Conservation (phyloP, 345 rosid genomes). For the Triadica sebifera region DNA sequence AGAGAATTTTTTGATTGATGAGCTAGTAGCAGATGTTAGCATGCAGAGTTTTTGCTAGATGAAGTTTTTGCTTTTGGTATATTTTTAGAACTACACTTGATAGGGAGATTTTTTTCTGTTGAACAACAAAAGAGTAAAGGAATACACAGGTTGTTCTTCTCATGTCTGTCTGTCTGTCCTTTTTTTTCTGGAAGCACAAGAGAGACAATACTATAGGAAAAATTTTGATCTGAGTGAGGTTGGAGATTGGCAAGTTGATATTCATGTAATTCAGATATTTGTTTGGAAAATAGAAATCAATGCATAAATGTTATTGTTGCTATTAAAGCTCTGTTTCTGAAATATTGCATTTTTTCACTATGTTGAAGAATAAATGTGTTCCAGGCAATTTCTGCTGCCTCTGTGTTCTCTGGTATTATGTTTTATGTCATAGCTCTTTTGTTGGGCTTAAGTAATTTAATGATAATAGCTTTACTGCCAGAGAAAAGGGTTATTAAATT, state of each 20-base stretch:
- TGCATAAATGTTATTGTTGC: background rate
- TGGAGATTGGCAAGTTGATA: slow-evolving; percentile 10
- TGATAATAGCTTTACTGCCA: background rate
- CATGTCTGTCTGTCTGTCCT: background rate
- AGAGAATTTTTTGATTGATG: slow-evolving; percentile 65
- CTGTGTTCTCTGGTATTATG: background rate
- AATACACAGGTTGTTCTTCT: background rate
- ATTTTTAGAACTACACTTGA: slow-evolving; percentile 2
- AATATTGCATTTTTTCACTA: background rate
- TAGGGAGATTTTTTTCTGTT: background rate
- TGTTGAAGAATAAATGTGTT: background rate
- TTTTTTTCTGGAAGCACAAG: background rate
- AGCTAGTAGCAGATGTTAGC: slow-evolving; percentile 52
- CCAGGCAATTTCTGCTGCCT: background rate
- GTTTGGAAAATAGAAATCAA: background rate
- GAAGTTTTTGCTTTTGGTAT: slow-evolving; percentile 14
- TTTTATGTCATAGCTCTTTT: background rate
- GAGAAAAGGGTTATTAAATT: background rate
- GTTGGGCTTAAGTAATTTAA: background rate
- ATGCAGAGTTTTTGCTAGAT: slow-evolving; percentile 29
- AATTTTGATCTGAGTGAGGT: slow-evolving; percentile 22
- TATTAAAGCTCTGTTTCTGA: background rate
- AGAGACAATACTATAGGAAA: slow-evolving; percentile 8
- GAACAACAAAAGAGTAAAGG: background rate
- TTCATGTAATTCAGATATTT: background rate